Conservation (phyloP, 768 basidiomycete genomes). For the Leccinum obscurum region DNA sequence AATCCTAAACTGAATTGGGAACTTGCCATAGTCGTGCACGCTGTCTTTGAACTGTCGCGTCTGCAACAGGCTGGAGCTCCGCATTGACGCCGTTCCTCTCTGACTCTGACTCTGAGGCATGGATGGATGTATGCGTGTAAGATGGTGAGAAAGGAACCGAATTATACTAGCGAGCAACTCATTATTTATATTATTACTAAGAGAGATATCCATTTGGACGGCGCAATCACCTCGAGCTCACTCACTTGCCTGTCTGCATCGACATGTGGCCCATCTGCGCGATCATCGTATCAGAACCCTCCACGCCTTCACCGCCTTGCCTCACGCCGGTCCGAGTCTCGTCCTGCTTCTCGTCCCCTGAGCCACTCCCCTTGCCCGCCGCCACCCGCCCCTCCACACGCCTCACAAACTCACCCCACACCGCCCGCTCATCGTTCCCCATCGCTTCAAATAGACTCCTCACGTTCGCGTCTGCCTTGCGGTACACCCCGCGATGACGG, state of each 20-base stretch:
- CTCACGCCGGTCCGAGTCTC: conserved; percentile 9
- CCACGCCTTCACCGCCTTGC: not conserved
- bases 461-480: conserved; percentile 49
- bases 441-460: conserved; percentile 52
- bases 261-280: conserved; percentile 19
- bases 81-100: not conserved
- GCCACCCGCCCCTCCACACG: conserved; percentile 52
- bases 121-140: too few species aligned
- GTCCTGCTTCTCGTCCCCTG: conserved; percentile 25
- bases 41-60: conserved; percentile 38
- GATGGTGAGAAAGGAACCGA: too few species aligned
- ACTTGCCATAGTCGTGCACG: conserved; percentile 44
- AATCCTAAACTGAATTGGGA: not conserved
- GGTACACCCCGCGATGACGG: conserved; percentile 68
- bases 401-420: conserved; percentile 71
- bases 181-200: too few species aligned
- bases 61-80: conserved; percentile 5
- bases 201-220: too few species aligned
- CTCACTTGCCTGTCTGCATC: conserved; percentile 20
- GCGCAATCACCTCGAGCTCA: too few species aligned
- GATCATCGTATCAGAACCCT: conserved; percentile 20
- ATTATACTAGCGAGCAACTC: too few species aligned
- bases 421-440: conserved; percentile 56
- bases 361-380: conserved; percentile 27
- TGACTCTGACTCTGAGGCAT: conserved; percentile 6